A percentile compares a stretch with the other conserved stretches of the same genome.
Conservation (phyloP, 1,139 yeast species). For the Hansenula sp. region DNA sequence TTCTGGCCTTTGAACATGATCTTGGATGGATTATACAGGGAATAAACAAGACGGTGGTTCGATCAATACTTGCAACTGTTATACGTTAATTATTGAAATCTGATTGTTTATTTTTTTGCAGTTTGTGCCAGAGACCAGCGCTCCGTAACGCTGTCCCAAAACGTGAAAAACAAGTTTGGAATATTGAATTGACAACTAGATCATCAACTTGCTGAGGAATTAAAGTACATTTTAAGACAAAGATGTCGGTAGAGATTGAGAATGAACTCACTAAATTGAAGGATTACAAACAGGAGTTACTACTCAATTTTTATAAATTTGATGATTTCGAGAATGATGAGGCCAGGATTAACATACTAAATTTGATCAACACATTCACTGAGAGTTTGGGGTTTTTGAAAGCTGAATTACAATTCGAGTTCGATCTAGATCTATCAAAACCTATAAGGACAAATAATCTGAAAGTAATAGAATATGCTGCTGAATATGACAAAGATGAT, state of each 20-base stretch:
- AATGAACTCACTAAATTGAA: slow-evolving; percentile 1
- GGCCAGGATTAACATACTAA: slow-evolving; percentile 11
- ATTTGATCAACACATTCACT: slow-evolving; percentile 11
- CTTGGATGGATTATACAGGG: too few relatives aligned
- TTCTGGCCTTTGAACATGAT: slow-evolving; percentile 5
- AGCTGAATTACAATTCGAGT: slow-evolving; percentile 15
- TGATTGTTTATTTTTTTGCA: too few relatives aligned
- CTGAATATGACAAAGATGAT: slow-evolving; percentile 6
- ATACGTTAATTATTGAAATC: too few relatives aligned
- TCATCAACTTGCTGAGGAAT: too few relatives aligned
- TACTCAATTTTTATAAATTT: slow-evolving; percentile 7
- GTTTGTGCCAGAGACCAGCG: too few relatives aligned
- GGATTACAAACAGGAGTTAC: slow-evolving; percentile 7
- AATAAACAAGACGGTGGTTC: too few relatives aligned
- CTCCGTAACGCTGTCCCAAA: too few relatives aligned
- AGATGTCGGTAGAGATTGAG: slow-evolving; percentile 1
- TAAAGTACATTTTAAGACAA: too few relatives aligned
- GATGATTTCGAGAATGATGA: slow-evolving; percentile 10
- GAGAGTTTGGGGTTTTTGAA: slow-evolving; percentile 10
- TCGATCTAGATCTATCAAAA: slow-evolving; percentile 8
- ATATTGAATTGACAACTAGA: too few relatives aligned
- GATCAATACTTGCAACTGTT: too few relatives aligned
- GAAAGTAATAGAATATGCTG: not conserved
- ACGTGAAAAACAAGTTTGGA: too few relatives aligned
- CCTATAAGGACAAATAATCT: not conserved